Percentiles rank a stretch among this genome's conserved stretches.
Evolutionary conservation across 495 filamentous ascomycete species (phyloP).

Genomic region (Achaetomiella virescens): DNA sequence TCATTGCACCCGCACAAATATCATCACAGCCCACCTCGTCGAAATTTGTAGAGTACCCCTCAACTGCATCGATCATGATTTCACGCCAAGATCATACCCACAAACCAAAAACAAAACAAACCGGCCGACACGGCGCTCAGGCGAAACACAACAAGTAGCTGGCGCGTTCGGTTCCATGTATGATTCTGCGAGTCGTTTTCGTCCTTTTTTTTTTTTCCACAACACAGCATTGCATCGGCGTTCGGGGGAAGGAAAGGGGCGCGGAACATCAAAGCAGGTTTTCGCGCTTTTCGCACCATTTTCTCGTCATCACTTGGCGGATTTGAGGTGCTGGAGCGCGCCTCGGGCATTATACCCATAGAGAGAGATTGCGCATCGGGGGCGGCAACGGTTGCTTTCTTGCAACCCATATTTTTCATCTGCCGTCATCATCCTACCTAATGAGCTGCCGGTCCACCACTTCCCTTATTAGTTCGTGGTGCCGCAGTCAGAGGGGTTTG

Average conservation of each 20-base stretch:
- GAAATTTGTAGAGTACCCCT: conserved; percentile 33
- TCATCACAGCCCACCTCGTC: background rate
- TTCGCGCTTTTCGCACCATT: conserved; percentile 3
- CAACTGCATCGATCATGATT: conserved; percentile 46
- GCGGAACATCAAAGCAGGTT: conserved; percentile 28
- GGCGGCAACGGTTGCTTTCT: too few relatives aligned
- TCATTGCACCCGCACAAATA: conserved; percentile 11
- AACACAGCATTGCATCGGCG: conserved; percentile 53
- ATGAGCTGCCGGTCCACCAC: too few relatives aligned
- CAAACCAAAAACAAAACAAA: conserved; percentile 11
- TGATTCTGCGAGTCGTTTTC: conserved; percentile 27
- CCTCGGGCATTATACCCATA: conserved; percentile 8
- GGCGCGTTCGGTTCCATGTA: conserved; percentile 26
- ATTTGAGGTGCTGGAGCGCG: background rate
- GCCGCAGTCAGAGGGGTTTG: background rate
- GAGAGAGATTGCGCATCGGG: conserved; percentile 8
- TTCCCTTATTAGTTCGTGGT: too few relatives aligned
- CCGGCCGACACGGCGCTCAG: background rate
- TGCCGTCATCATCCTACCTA: too few relatives aligned
- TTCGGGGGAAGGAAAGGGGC: conserved; percentile 18
- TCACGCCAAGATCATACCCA: conserved; percentile 39
- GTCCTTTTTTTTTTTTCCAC: conserved; percentile 9
- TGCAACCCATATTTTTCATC: too few relatives aligned
- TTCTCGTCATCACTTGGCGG: background rate
- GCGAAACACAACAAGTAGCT: background rate